A percentile compares a stretch with the other conserved stretches of the same genome.
Conservation (phyloP, 2,329 filamentous ascomycete genomes). For the Aspergillus aculeatus region DNA sequence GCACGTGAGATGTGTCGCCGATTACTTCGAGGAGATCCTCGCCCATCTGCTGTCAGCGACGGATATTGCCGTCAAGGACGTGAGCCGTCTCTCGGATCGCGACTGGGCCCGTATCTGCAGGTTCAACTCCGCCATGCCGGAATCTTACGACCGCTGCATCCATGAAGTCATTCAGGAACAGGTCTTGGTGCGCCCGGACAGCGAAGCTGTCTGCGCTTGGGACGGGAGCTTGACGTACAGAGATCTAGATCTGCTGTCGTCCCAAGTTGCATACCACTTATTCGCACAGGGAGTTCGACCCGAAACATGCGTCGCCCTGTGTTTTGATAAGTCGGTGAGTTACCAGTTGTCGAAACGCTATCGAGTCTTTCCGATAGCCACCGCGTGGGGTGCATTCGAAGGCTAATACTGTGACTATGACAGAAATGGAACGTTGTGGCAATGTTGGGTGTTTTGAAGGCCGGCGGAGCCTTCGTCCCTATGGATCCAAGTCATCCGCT, state of each 20-base stretch:
- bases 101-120: slow-evolving; percentile 56
- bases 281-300: slow-evolving; percentile 42
- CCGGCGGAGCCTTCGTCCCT: slow-evolving; percentile 44
- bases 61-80: slow-evolving; percentile 44
- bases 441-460: slow-evolving; percentile 43
- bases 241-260: slow-evolving; percentile 40
- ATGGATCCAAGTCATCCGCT: slow-evolving; percentile 42
- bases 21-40: slow-evolving; percentile 56
- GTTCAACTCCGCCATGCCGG: slow-evolving; percentile 50
- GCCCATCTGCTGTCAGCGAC: slow-evolving; percentile 47
- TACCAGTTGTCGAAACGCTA: too few relatives aligned
- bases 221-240: slow-evolving; percentile 40
- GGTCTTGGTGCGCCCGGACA: slow-evolving; percentile 35
- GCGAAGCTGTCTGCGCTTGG: slow-evolving; percentile 39
- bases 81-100: slow-evolving; percentile 56
- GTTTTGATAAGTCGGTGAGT: slow-evolving; percentile 45
- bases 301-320: slow-evolving; percentile 37
- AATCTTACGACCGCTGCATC: slow-evolving; percentile 41
- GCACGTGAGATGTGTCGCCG: slow-evolving; percentile 48
- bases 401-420: slow-evolving; percentile 6
- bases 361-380: background rate
- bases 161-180: slow-evolving; percentile 39
- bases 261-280: slow-evolving; percentile 37
- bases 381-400: background rate
- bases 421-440: slow-evolving; percentile 46